Conservation (phyloP, 768 basidiomycete genomes). For the Myochromella boudieri region DNA sequence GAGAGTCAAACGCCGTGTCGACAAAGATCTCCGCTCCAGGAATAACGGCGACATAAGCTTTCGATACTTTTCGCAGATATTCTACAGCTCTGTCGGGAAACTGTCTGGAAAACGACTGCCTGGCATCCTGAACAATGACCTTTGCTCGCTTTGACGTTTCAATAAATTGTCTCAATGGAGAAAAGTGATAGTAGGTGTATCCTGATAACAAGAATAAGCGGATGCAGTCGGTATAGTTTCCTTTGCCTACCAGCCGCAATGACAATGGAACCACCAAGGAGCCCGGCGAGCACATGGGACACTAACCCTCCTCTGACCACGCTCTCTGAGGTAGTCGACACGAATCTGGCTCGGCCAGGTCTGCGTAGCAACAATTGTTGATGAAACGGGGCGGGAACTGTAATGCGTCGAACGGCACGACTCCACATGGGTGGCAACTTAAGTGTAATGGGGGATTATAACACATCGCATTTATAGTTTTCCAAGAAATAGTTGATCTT, state of each 20-base stretch:
- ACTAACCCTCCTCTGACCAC: neutral
- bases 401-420: too few relatives aligned
- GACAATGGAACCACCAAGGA: neutral
- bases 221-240: neutral
- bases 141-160: conserved; percentile 30
- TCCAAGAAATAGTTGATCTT: too few relatives aligned
- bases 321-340: neutral
- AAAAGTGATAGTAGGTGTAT: conserved; percentile 41
- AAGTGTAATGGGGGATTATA: too few relatives aligned
- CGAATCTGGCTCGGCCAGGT: neutral
- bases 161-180: conserved; percentile 35
- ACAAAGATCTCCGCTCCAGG: conserved; percentile 37
- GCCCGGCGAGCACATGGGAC: conserved; percentile 8
- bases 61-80: conserved; percentile 39
- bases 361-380: neutral
- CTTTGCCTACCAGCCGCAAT: neutral
- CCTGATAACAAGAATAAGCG: conserved; percentile 25
- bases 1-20: conserved; percentile 42
- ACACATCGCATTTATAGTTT: too few relatives aligned
- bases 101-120: conserved; percentile 9
- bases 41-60: conserved; percentile 37
- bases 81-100: conserved; percentile 29
- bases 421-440: too few relatives aligned
- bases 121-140: conserved; percentile 16
- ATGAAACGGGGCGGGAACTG: too few relatives aligned